Base-by-base conservation (phyloP, 768 basidiomycete genomes). In the Fomitopsis serialis region DNA sequence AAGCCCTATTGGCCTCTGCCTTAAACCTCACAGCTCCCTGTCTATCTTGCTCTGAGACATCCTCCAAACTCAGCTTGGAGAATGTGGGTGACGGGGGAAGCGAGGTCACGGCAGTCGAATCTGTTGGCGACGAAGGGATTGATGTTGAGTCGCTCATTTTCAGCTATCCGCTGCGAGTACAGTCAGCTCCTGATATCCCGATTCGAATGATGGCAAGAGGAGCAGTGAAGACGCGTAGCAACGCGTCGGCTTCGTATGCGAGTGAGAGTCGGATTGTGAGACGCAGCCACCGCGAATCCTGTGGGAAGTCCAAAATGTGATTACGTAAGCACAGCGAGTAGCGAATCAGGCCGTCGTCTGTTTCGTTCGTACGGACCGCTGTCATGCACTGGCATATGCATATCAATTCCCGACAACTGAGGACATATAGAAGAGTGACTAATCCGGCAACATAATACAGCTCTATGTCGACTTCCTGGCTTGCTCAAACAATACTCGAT, bases 1-100 rank as follows among this genome's bases (percentile, higher is more conserved):
- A 99, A 3, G 92, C 88, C 62, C 85, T 84, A 74, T 98, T 98
- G 10, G 95, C 97, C 56, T 87, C 78, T 7, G 75, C 80, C 70
- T 98, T 99, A 54, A 97, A 66, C 60, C 76, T 75, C 6, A 78
- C 69, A 1, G 94, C 91, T 61, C 80, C 78, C 34, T 76, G 76
- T 63, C 74, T 83, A 59, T 89, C 87, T 55, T 84, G 78, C 35
- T 89, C 86, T 0, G 90, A 81, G 47, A 92, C 78, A 25, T 80
- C 78, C 54, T 69, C 70, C 43, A 87, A 63, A 24, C 65, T 72
- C 27, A 87, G 70, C 4, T 75, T 72, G 43, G 77, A 70, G 19
- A 85, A 66, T 53, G 80, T 73, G 3, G 87, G 83, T 15, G 87
- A 85, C 23, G 83, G 58, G n/a, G 68, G 79, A 3, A 75, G 62